phyloP scores from a whole-genome alignment of 2,329 filamentous ascomycete species.

The Penicillium thymicola region DNA sequence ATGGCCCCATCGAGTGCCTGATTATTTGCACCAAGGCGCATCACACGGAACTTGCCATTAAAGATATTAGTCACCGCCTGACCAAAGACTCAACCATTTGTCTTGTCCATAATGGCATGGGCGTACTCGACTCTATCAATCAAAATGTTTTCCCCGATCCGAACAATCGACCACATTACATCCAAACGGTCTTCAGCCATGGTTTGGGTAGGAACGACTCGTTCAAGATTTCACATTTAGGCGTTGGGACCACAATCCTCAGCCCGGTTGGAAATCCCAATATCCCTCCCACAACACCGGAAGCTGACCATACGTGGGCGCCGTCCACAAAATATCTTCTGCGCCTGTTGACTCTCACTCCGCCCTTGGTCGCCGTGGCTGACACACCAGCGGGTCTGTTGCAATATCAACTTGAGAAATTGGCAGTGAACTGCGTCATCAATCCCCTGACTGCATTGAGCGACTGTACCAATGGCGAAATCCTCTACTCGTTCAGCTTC shows the following conservation, averaged over 20 bases:
- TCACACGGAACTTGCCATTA: constrained; percentile 63
- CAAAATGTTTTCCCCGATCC: constrained; percentile 66
- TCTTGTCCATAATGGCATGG: constrained; percentile 78
- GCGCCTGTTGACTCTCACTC: constrained; percentile 60
- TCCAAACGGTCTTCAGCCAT: constrained; percentile 66
- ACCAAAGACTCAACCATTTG: constrained; percentile 67
- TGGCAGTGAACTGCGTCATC: constrained; percentile 72
- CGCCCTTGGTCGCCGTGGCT: constrained; percentile 59
- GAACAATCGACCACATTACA: constrained; percentile 66
- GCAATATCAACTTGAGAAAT: constrained; percentile 70
- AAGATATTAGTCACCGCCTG: constrained; percentile 65
- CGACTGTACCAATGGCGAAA: constrained; percentile 68
- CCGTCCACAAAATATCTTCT: constrained; percentile 59
- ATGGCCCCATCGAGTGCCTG: constrained; percentile 65
- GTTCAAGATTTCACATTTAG: constrained; percentile 57
- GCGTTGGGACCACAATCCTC: constrained; percentile 57
- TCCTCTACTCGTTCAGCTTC: constrained; percentile 65
- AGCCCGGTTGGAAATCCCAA: constrained; percentile 46
- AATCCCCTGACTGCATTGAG: constrained; percentile 79
- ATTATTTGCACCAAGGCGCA: constrained; percentile 75
- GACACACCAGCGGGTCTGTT: constrained; percentile 62
- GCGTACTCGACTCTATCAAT: constrained; percentile 76
- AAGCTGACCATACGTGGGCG: constrained; percentile 31
- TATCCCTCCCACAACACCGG: constrained; percentile 16
- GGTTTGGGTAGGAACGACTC: constrained; percentile 49